Evolutionary conservation across 768 basidiomycete genomes (phyloP), one percentile per base, ranked within the genome.

Genomic region (Boletus rufocinnamomeus): DNA sequence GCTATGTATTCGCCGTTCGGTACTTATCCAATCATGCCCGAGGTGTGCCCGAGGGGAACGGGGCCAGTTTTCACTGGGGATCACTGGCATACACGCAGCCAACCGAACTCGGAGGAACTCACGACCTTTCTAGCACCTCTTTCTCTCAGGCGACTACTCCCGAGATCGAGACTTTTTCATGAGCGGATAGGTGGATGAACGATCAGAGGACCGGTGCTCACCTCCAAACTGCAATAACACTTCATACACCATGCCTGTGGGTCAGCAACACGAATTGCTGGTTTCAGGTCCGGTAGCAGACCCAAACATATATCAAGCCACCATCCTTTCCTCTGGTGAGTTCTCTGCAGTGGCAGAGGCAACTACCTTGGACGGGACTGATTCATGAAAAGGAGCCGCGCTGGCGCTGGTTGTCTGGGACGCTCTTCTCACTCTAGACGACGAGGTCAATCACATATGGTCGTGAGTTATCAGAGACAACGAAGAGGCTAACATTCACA

Each of bases 391-490:
- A 63, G 67, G 27, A 11, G 58, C 56, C 21, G 47, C 66, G 0
- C 4, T 59, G 45, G 19, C 46, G 6, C 27, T 68, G 30, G 28
- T 63, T 34, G 19, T 46, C 3, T 68, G 67, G 66, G 59, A 68
- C 4, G 16, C 55, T 10, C 11, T 69, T 35, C 57, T 68, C 45
- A 63, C 59, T 32, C 41, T 69, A 5, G 64, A 47, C 3, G 43
- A 61, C 6, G 66, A 67, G 19, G 52, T 69, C 11, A 19, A 47
- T 50, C 48, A 52, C 41, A 68, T 68, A 46, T 68, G 66, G 66
- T 41, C 40, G 66, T 68, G 50, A 66, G 66, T 69, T 40, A 19
- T 53, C 16, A 30, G 28, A n/a, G n/a, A 41, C n/a, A 13, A 32
- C 0, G 3, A 28, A 34, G 5, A 28, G 11, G 8, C 13, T 35